Conservation (phyloP, 73 alveolate genomes). For the Blepharisma japonicum region DNA sequence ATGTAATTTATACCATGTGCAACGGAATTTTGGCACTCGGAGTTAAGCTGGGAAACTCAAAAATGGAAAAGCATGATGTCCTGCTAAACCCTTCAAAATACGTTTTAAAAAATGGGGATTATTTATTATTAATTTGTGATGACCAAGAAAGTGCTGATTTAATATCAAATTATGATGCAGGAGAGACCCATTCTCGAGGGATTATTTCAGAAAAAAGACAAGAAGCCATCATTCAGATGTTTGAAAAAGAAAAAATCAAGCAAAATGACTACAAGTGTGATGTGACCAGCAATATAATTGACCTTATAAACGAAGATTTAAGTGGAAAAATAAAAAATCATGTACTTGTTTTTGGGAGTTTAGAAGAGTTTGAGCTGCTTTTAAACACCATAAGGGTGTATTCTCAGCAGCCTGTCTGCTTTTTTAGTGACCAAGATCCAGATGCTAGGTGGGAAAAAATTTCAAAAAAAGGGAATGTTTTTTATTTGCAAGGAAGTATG, state of each 20-base stretch:
- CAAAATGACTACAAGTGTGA: not conserved
- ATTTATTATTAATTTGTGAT: not conserved
- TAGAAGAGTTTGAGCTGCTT: slow-evolving; percentile 19
- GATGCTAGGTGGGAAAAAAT: slow-evolving; percentile 12
- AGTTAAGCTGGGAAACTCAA: not conserved
- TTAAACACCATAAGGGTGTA: slow-evolving; percentile 5
- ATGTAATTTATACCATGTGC: not conserved
- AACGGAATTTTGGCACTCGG: slow-evolving; percentile 15
- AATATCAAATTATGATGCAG: not conserved
- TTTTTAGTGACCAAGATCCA: slow-evolving; percentile 1
- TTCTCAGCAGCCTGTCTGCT: slow-evolving; percentile 11
- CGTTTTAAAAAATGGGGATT: not conserved
- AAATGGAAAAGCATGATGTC: not conserved
- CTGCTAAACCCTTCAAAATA: slow-evolving; percentile 10
- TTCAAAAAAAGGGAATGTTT: not conserved
- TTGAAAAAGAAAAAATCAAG: slow-evolving; percentile 11
- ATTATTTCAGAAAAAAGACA: not conserved
- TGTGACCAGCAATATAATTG: not conserved
- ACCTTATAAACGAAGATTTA: not conserved
- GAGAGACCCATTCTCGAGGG: not conserved
- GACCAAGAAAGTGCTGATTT: slow-evolving; percentile 25
- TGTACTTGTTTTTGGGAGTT: not conserved
- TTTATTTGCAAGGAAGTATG: not conserved
- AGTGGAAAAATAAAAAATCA: not conserved
- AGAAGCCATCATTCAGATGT: not conserved